Evolutionary conservation across 495 filamentous ascomycete genomes (phyloP), one percentile per base, ranked within the genome.

Genomic region (Cudoniella acicularis): DNA sequence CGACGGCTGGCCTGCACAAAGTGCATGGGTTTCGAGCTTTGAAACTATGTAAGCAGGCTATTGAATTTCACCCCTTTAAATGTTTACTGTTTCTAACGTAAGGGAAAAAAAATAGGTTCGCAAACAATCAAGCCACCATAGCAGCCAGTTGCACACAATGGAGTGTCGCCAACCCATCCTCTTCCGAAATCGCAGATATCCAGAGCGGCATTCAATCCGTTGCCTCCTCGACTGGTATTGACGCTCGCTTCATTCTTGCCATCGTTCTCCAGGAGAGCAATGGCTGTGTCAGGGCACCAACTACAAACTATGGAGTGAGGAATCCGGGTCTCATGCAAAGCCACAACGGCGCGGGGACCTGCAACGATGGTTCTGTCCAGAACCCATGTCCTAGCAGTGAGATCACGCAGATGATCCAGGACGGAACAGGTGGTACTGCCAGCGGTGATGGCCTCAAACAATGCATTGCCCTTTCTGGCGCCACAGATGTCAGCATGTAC

Each of bases 241-340:
- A 83, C 57, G 46, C 47, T 20, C 69, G 70, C 49, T 73, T 70
- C 60, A 70, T 77, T 57, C 64, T 76, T 30, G 68, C 67, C 52
- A 70, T 82, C 53, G 63, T 85, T 36, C 78, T 86, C 72, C 83
- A 86, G 67, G 82, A 86, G 62, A 77, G 72, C 69, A 77, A 76
- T 57, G 83, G 83, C 58, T 85, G 82, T 66, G 81, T 75, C 2
- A 72, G 73, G 17, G 72, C 63, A 21, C 63, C 62, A 0, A 75
- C 71, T 1, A 76, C 73, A 17, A 68, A 66, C 69, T 69, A 70
- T 55, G 68, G 69, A 26, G 67, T 72, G 47, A 24, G 45, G 41
- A 78, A 77, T 63, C 74, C 75, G 1, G 74, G 74, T 9, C 64
- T 78, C 17, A 73, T 78, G 70, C 75, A 77, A 57, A 62, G 50